Percentiles rank a stretch among this genome's conserved stretches.
phyloP scores from a whole-genome alignment of 2,329 filamentous ascomycete genomes.

The Colletotrichum horii region DNA sequence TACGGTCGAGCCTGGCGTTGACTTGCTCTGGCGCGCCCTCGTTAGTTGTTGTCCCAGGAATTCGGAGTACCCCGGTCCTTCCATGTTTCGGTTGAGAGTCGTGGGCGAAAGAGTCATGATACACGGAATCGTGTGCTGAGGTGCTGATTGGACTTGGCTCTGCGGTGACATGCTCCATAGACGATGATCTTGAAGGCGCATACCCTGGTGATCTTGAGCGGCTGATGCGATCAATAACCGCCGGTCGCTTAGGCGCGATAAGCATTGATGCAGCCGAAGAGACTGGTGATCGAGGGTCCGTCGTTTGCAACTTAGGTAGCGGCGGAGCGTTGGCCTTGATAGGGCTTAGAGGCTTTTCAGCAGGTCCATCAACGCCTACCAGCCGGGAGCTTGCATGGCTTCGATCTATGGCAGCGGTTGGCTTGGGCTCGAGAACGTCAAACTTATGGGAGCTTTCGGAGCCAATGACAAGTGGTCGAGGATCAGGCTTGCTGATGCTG shows the following conservation, averaged over 20 bases:
- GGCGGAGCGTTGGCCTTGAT: slow-evolving; percentile 38
- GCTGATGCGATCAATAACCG: slow-evolving; percentile 62
- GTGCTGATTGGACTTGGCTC: slow-evolving; percentile 63
- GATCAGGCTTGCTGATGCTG: slow-evolving; percentile 49
- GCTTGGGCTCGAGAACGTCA: slow-evolving; percentile 40
- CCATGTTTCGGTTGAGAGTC: slow-evolving; percentile 50
- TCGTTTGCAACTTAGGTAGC: slow-evolving; percentile 38
- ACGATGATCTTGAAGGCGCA: slow-evolving; percentile 61
- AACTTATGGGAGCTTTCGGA: slow-evolving; percentile 44
- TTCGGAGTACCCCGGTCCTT: slow-evolving; percentile 52
- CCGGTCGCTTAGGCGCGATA: slow-evolving; percentile 49
- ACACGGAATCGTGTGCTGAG: slow-evolving; percentile 62
- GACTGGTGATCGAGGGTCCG: slow-evolving; percentile 33
- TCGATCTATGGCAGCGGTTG: slow-evolving; percentile 33
- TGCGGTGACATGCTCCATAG: slow-evolving; percentile 60
- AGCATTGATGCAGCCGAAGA: slow-evolving; percentile 41
- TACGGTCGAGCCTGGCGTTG: slow-evolving; percentile 68
- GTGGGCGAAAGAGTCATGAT: slow-evolving; percentile 60
- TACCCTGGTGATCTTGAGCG: slow-evolving; percentile 47
- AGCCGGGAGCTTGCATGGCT: slow-evolving; percentile 27
- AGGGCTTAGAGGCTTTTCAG: slow-evolving; percentile 50
- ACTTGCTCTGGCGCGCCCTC: slow-evolving; percentile 65
- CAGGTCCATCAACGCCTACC: slow-evolving; percentile 48
- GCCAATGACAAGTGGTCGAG: slow-evolving; percentile 37
- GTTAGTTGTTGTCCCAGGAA: slow-evolving; percentile 61